Conservation (phyloP, 495 filamentous ascomycete genomes). For the Neurospora tetraspora region DNA sequence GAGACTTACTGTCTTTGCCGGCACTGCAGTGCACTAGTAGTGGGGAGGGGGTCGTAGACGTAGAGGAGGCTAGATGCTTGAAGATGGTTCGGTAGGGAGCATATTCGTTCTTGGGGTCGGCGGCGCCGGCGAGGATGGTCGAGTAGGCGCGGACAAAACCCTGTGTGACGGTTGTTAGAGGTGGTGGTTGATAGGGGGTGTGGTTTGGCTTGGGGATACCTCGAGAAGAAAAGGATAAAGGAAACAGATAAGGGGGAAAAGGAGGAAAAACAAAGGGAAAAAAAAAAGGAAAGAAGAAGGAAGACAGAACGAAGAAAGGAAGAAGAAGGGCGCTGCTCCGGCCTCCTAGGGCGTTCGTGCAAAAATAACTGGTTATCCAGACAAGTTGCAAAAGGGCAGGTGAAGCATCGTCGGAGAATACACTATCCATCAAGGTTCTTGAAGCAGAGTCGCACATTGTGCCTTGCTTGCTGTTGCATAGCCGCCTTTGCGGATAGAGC, state of each 20-base stretch:
- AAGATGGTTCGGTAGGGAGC: constrained; percentile 33
- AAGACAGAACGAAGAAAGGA: neutral
- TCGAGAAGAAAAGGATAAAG: too few relatives aligned
- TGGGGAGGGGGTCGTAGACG: constrained; percentile 14
- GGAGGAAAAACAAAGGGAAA: neutral
- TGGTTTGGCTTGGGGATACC: too few relatives aligned
- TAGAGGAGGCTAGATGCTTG: constrained; percentile 26
- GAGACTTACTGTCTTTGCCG: constrained; percentile 24
- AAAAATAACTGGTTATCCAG: neutral
- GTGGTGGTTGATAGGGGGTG: too few relatives aligned
- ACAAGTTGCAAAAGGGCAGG: neutral
- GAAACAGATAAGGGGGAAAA: neutral
- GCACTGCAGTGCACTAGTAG: constrained; percentile 28
- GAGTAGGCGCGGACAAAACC: constrained; percentile 47
- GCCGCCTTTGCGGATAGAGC: neutral
- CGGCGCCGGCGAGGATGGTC: constrained; percentile 35
- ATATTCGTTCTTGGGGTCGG: constrained; percentile 21
- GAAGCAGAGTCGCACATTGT: neutral
- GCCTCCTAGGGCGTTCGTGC: neutral
- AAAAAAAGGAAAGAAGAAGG: neutral
- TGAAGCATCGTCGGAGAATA: neutral
- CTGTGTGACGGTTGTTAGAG: too few relatives aligned
- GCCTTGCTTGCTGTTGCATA: neutral
- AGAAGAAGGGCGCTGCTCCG: neutral
- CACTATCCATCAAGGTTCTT: neutral